Percentiles rank a stretch among this genome's conserved stretches.
Conservation (phyloP, 495 filamentous ascomycete genomes). For the Trichoderma erinaceum region DNA sequence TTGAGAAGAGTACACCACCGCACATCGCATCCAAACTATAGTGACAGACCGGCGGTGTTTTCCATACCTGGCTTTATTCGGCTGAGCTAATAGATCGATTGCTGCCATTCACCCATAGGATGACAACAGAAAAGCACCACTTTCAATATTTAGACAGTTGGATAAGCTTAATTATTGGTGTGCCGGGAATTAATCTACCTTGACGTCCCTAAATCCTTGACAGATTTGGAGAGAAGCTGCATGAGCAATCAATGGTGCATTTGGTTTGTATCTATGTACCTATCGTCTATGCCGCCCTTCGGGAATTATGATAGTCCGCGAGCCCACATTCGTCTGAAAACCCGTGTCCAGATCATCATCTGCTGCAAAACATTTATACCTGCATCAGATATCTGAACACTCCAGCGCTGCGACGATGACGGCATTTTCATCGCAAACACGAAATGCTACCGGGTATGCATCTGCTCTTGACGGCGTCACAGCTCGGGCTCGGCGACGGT, state of each 20-base stretch:
- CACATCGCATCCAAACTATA: too few relatives aligned
- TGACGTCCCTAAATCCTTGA: neutral
- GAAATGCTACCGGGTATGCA: slow-evolving; percentile 1
- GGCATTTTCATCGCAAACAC: neutral
- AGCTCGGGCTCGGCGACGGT: neutral
- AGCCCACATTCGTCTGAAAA: neutral
- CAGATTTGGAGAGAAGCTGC: neutral
- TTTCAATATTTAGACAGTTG: neutral
- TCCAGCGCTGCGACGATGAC: too few relatives aligned
- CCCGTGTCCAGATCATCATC: too few relatives aligned
- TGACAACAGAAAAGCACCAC: too few relatives aligned
- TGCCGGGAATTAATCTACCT: neutral
- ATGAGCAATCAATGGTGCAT: neutral
- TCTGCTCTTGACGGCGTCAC: neutral
- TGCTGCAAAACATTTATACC: too few relatives aligned
- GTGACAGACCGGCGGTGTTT: too few relatives aligned
- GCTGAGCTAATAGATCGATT: too few relatives aligned
- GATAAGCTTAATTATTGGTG: slow-evolving; percentile 3
- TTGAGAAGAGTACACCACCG: too few relatives aligned
- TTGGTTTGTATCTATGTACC: neutral
- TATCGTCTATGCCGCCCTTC: neutral
- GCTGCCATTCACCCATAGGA: too few relatives aligned
- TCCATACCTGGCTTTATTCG: too few relatives aligned
- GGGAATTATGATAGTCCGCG: neutral
- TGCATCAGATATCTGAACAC: too few relatives aligned